Conservation (phyloP, 2,329 filamentous ascomycete species). For the Nannizziopsis arthrosporioides region DNA sequence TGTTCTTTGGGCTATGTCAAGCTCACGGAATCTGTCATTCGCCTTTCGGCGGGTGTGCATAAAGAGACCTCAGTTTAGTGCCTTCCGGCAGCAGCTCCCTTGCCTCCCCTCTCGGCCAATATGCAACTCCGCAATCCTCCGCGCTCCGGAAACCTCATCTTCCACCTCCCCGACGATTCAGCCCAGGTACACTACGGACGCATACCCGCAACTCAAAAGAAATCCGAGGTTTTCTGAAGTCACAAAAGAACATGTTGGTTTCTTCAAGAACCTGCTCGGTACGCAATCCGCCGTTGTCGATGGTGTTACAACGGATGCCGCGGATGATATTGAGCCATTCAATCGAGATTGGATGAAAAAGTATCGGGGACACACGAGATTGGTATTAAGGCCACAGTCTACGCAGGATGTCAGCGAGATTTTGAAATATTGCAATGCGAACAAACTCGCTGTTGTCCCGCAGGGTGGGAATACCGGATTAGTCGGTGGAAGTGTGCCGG, state of each 20-base stretch:
- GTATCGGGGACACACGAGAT: conserved; percentile 76
- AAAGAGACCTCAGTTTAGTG: conserved; percentile 1
- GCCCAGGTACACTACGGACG: conserved; percentile 70
- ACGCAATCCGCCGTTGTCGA: conserved; percentile 71
- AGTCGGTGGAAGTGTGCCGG: conserved; percentile 87
- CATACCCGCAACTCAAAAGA: conserved; percentile 66
- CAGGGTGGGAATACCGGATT: conserved; percentile 96
- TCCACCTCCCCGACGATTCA: conserved; percentile 11
- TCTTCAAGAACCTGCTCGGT: conserved; percentile 72
- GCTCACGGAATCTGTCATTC: conserved; percentile 10
- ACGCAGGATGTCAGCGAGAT: conserved; percentile 85
- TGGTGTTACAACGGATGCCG: conserved; percentile 60
- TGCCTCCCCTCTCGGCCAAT: background rate
- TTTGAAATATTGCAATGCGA: conserved; percentile 87
- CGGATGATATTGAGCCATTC: conserved; percentile 77
- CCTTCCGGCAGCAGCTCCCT: conserved; percentile 2
- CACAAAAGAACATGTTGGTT: conserved; percentile 65
- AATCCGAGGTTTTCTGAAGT: conserved; percentile 60
- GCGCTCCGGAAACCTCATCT: conserved; percentile 4
- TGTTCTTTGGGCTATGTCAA: conserved; percentile 8
- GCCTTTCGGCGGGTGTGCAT: conserved; percentile 8
- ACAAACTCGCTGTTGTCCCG: conserved; percentile 82
- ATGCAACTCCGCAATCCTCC: conserved; percentile 6
- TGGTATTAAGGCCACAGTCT: conserved; percentile 75
- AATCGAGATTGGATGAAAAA: conserved; percentile 99